Percentiles rank a stretch among this genome's conserved stretches.
phyloP scores from a whole-genome alignment of 225 moss, liverwort and hornwort genomes.

The Bryoerythrophyllum caledonicum region DNA sequence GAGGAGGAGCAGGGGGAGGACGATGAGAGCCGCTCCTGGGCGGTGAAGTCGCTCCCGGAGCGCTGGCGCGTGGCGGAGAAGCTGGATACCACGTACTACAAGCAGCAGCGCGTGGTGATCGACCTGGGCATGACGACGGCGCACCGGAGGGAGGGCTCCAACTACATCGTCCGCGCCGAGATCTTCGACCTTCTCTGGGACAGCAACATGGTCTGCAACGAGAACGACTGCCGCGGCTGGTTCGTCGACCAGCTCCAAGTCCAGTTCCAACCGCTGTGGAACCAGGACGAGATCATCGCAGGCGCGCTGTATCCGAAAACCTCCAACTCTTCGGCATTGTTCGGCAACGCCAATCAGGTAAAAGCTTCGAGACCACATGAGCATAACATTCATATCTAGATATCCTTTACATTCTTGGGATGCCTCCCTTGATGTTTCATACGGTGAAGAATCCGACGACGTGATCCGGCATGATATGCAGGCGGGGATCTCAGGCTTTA shows the following conservation, averaged over 20 bases:
- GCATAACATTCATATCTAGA: too few species aligned
- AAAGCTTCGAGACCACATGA: not conserved
- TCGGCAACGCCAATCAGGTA: constrained; percentile 32
- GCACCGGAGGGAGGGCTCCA: constrained; percentile 28
- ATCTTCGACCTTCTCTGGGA: constrained; percentile 47
- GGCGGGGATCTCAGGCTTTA: constrained; percentile 32
- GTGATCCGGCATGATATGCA: not conserved
- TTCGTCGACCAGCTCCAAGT: constrained; percentile 39
- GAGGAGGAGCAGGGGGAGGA: not conserved
- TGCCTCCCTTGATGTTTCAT: too few species aligned
- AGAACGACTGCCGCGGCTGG: constrained; percentile 30
- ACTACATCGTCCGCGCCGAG: constrained; percentile 34
- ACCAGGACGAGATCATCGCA: constrained; percentile 36
- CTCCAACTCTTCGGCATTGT: constrained; percentile 26
- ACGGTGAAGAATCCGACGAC: too few species aligned
- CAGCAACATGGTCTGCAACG: constrained; percentile 43
- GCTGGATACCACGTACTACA: not conserved
- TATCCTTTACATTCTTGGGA: too few species aligned
- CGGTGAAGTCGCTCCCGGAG: constrained; percentile 20
- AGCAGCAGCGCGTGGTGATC: constrained; percentile 35
- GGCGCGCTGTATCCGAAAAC: constrained; percentile 40
- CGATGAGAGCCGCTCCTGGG: constrained; percentile 23
- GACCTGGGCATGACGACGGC: constrained; percentile 41
- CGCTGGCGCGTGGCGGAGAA: constrained; percentile 28
- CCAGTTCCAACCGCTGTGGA: constrained; percentile 42